Evolutionary conservation across 1,139 yeast genomes (phyloP).

Genomic region (Meyerozyma sp.): DNA sequence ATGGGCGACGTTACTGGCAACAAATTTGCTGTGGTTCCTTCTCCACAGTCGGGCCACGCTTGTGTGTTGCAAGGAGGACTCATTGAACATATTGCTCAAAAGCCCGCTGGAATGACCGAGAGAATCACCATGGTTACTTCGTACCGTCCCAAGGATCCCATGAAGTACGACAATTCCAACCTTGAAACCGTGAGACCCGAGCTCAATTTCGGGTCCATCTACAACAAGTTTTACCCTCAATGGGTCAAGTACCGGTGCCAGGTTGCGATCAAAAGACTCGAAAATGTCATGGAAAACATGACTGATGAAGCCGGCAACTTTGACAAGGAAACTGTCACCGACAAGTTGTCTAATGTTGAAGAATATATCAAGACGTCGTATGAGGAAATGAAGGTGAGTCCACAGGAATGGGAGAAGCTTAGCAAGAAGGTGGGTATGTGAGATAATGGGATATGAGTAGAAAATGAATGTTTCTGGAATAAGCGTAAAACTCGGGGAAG

Average conservation of each 20-base stretch:
- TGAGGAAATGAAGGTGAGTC: slow-evolving; percentile 41
- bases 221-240: slow-evolving; percentile 37
- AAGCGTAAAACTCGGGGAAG: too few species aligned
- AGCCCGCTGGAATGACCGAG: slow-evolving; percentile 46
- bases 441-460: background rate
- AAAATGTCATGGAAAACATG: slow-evolving; percentile 19
- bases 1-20: slow-evolving; percentile 31
- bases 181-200: slow-evolving; percentile 38
- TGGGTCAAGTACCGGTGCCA: slow-evolving; percentile 38
- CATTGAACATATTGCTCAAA: slow-evolving; percentile 52
- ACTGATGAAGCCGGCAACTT: slow-evolving; percentile 22
- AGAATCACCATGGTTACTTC: slow-evolving; percentile 49
- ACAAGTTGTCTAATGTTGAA: slow-evolving; percentile 32
- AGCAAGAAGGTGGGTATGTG: background rate
- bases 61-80: slow-evolving; percentile 51
- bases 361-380: slow-evolving; percentile 36
- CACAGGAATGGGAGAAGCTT: slow-evolving; percentile 17
- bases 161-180: slow-evolving; percentile 31
- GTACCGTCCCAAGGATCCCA: slow-evolving; percentile 36
- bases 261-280: slow-evolving; percentile 33
- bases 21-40: slow-evolving; percentile 40
- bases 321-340: slow-evolving; percentile 33
- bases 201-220: slow-evolving; percentile 28
- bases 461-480: background rate
- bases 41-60: slow-evolving; percentile 53